Conservation (phyloP, 306 rosid species). For the Styphnolobium japonicum region DNA sequence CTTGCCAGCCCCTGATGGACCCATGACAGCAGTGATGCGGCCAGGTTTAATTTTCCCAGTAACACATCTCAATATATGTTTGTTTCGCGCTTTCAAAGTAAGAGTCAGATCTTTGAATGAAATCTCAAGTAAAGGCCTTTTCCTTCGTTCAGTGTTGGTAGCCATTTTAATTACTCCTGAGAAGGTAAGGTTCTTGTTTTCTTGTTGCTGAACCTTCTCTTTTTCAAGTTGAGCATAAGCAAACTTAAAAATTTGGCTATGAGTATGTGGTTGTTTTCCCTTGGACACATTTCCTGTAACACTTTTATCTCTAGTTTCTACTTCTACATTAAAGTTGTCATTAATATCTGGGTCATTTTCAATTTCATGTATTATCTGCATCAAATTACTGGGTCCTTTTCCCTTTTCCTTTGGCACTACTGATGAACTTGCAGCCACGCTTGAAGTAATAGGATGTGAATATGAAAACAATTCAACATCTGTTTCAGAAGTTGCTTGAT, state of each 20-base stretch:
- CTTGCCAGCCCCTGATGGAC: constrained; percentile 99
- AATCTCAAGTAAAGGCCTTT: constrained; percentile 85
- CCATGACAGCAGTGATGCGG: constrained; percentile 93
- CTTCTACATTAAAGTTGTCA: constrained; percentile 40
- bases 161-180: constrained; percentile 85
- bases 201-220: constrained; percentile 88
- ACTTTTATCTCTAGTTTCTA: constrained; percentile 36
- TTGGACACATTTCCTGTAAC: constrained; percentile 35
- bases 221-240: constrained; percentile 93
- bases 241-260: constrained; percentile 73
- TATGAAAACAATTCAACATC: constrained; percentile 37
- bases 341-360: constrained; percentile 53
- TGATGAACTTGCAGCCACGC: constrained; percentile 37
- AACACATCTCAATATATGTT: constrained; percentile 75
- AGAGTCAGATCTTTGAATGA: constrained; percentile 82
- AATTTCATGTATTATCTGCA: constrained; percentile 53
- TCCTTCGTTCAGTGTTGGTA: constrained; percentile 47
- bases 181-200: constrained; percentile 71
- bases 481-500: constrained; percentile 36
- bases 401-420: constrained; percentile 38
- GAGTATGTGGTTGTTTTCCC: constrained; percentile 60
- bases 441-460: constrained; percentile 40
- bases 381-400: constrained; percentile 40
- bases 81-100: constrained; percentile 77
- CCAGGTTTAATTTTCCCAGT: constrained; percentile 92